Evolutionary conservation across 2,329 filamentous ascomycete species (phyloP).

Genomic region (Fusarium humuli): DNA sequence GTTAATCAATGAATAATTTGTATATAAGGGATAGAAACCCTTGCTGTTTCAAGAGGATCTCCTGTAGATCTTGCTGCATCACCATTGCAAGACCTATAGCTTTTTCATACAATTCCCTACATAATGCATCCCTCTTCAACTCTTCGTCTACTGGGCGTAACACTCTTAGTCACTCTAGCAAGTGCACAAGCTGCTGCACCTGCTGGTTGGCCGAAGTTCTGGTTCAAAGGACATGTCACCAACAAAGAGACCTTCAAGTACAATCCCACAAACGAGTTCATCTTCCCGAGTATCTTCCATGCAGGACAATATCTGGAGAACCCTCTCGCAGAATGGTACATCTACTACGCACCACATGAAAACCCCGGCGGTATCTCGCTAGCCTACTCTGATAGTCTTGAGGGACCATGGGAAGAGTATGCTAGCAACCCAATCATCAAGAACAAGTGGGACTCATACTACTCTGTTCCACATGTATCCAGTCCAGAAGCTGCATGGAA

Average conservation of each 20-base stretch:
- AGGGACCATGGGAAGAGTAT: conserved; percentile 31
- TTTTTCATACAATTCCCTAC: not conserved
- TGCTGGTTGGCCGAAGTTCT: conserved; percentile 39
- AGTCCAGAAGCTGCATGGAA: conserved; percentile 32
- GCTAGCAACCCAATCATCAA: conserved; percentile 7
- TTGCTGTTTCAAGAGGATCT: fast-evolving
- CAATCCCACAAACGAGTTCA: conserved; percentile 46
- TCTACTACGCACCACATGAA: conserved; percentile 47
- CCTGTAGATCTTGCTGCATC: not conserved
- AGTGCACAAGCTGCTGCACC: conserved; percentile 22
- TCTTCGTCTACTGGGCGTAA: not conserved
- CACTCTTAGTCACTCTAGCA: not conserved
- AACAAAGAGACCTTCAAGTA: conserved; percentile 37
- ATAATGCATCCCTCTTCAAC: not conserved
- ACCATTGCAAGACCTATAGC: fast-evolving
- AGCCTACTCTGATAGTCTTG: conserved; percentile 35
- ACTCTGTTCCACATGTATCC: conserved; percentile 32
- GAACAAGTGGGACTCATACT: conserved; percentile 20
- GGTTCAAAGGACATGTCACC: conserved; percentile 39
- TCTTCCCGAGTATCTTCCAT: conserved; percentile 45
- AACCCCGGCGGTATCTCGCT: conserved; percentile 43
- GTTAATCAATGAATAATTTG: not conserved
- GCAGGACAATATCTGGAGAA: conserved; percentile 34
- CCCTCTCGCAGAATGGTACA: conserved; percentile 42
- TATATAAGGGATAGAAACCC: not conserved